Evolutionary conservation across 1,284 basidiomycete genomes (phyloP).

Genomic region (Pascua sp.): DNA sequence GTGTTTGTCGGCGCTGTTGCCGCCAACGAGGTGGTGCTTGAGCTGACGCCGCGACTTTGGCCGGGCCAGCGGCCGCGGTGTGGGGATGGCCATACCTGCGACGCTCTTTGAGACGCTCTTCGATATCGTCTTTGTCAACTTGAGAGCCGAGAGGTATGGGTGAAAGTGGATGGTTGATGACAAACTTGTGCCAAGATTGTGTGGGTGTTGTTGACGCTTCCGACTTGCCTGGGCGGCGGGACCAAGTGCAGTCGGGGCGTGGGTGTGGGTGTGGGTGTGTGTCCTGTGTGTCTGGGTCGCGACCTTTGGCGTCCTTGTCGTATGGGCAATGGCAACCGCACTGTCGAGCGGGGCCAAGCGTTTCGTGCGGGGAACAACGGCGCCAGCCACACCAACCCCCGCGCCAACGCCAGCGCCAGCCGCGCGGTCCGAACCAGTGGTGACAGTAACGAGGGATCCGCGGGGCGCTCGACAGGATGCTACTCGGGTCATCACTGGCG

Average conservation of each 20-base stretch:
- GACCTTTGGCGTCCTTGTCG: background rate
- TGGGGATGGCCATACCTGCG: background rate
- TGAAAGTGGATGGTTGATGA: background rate
- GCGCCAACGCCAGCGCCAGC: too few relatives aligned
- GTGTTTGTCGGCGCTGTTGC: background rate
- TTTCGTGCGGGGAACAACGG: too few relatives aligned
- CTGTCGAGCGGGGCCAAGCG: too few relatives aligned
- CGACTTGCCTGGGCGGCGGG: background rate
- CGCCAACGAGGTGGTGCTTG: background rate
- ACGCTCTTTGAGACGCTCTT: background rate
- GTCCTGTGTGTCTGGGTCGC: conserved; percentile 2
- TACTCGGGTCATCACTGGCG: too few relatives aligned
- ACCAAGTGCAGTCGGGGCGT: conserved; percentile 13
- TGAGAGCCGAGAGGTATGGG: conserved; percentile 3
- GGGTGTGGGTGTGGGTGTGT: conserved; percentile 3
- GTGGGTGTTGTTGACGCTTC: background rate
- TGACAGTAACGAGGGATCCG: too few relatives aligned
- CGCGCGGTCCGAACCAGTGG: too few relatives aligned
- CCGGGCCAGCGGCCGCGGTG: background rate
- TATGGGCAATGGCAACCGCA: too few relatives aligned
- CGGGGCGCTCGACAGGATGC: too few relatives aligned
- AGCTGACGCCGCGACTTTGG: background rate
- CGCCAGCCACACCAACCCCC: too few relatives aligned
- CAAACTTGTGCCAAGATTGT: background rate
- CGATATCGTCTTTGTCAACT: background rate